Base-by-base conservation (phyloP, 2,329 filamentous ascomycete genomes). In the Epichloe gansuensis region DNA sequence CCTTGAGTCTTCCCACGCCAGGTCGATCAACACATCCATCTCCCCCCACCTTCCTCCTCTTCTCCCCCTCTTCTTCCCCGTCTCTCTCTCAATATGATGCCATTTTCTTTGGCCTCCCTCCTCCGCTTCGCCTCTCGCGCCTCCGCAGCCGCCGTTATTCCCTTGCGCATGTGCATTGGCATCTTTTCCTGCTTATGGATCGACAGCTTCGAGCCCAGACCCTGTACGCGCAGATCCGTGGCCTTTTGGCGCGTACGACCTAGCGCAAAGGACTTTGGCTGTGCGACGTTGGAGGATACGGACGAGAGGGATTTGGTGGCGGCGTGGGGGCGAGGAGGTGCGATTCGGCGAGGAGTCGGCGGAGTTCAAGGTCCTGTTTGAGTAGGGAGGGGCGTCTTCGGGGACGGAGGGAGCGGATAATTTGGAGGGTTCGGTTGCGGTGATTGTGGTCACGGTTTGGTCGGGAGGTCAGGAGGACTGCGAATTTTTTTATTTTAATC, bases 281-380 rank as follows among this genome's bases (percentile, higher is more conserved):
- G 63, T 42, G 69, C 65, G 45, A 71, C 64, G 44, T 65, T 58
- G 49, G 67, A 65, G 52, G 68, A 63, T 13, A 67, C 63, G 23
- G 78, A 73, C 45, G 65, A 61, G 56, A 66, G 64, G 55, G 67
- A 63, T n/a, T 52, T 54, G 17, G 77, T 74, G 45, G 77, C 75
- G 3, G 76, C 73, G 1, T 78, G 72, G 13, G 62, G 12, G 62
- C 57, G 53, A 97, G 82, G 55, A 97, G 83, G 69, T 95, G 90
- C 0, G 91, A 96, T 75, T 98, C 93, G 60, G 85, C 79, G 54
- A 98, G 81, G 42, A 98, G 82, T 46, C 90, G 85, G 67, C 96
- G 91, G 13, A 98, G 82, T 41, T 88, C 91, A 51, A 95, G 82
- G 67, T 97, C 93, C 67, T 96, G 91, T 66, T 91, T 90, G 17